Evolutionary conservation across 768 basidiomycete species (phyloP), one percentile per base, ranked within the genome.

Genomic region (Aureoboletus auriporus): DNA sequence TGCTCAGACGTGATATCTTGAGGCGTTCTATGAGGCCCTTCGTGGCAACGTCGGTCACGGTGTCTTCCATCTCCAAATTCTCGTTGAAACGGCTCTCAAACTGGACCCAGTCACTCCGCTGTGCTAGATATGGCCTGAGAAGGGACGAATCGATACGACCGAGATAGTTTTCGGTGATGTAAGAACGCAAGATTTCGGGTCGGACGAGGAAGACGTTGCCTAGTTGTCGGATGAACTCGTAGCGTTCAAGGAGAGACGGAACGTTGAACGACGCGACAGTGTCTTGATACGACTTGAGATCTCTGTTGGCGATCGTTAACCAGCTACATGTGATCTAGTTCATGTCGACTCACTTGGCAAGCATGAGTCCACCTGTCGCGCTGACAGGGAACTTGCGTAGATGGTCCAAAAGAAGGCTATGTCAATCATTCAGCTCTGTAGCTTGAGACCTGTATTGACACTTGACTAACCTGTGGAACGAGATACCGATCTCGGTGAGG

Each of bases 181-280:
- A 98, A 5, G 93, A 90, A 57, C 88, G 90, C 55, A 99, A 78
- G 49, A 94, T 90, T 54, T 97, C 93, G 7, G 95, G 94, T 46
- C 86, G 90, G 42, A 99, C 89, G 54, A 98, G 86, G 77, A 97
- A 99, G 54, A 94, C 79, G 61, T 98, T 95, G 56, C 95, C 96
- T 5, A 99, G 82, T 67, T 98, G 94, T 35, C 94, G 86, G 53
- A 98, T 85, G 72, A 98, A 97, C 64, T 98, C 96, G 71, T 95
- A 99, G 20, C 95, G 92, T 65, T 98, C 94, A 55, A 86, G 81
- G 8, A 99, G 75, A 7, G 88, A 76, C 10, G 90, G 82, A 37
- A 96, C 83, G 28, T 77, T 76, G 70, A 95, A 97, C n/a, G 78
- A 82, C 52, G 76, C 72, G 55, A 96, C 81, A 2, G 80, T 80